Evolutionary conservation across 306 rosid genomes (phyloP).

Genomic region (Pueraria montana): DNA sequence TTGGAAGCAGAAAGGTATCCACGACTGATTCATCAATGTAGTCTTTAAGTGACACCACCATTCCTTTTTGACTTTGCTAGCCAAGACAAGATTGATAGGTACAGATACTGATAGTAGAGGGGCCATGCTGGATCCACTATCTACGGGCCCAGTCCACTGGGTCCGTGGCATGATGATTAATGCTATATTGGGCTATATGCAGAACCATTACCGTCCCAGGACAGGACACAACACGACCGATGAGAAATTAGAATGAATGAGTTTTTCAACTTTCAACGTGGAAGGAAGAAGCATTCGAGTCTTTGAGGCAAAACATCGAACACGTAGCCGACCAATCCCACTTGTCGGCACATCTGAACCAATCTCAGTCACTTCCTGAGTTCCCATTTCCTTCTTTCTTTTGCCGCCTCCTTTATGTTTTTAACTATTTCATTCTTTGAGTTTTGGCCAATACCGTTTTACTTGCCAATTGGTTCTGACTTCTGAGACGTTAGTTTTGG

Average conservation of each 20-base stretch:
- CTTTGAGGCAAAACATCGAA: constrained; percentile 44
- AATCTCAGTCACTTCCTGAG: constrained; percentile 38
- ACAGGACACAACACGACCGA: too few relatives aligned
- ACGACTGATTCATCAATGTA: not conserved
- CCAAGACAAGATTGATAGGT: constrained; percentile 28
- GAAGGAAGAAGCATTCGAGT: not conserved
- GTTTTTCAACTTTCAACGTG: not conserved
- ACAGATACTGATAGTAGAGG: not conserved
- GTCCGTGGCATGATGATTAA: constrained; percentile 5
- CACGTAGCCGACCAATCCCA: constrained; percentile 28
- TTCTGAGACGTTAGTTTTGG: not conserved
- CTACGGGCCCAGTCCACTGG: constrained; percentile 28
- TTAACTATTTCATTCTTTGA: not conserved
- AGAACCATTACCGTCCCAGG: not conserved
- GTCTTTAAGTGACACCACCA: constrained; percentile 6
- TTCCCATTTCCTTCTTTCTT: constrained; percentile 24
- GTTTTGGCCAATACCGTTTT: constrained; percentile 10
- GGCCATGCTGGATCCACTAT: not conserved
- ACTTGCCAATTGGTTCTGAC: not conserved
- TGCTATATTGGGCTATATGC: constrained; percentile 33
- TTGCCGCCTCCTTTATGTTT: too few relatives aligned
- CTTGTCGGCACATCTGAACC: constrained; percentile 9
- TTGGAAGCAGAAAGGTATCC: not conserved
- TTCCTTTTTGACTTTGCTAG: constrained; percentile 7
- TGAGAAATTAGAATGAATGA: too few relatives aligned